Base-by-base conservation (phyloP, 2,329 filamentous ascomycete genomes). In the Phialophora verrucosa region DNA sequence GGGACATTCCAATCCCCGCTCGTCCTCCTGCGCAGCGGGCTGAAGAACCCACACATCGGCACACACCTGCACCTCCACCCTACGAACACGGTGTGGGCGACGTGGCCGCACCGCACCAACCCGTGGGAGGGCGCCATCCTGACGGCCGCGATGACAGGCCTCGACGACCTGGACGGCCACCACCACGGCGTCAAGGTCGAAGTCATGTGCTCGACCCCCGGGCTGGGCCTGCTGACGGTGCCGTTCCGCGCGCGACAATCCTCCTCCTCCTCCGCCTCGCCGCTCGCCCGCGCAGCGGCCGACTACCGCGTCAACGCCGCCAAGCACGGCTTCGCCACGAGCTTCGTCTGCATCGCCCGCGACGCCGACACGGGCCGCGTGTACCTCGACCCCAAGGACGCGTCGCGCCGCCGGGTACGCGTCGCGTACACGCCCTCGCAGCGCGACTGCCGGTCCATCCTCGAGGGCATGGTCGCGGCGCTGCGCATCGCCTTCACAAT, bases 151-250 rank as follows among this genome's bases (percentile, higher is more conserved):
- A 89, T 91, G 69, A 87, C 84, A 51, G 88, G 91, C 62, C 92
- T 93, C 72, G 91, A 96, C 70, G 90, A 97, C 72, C 83, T 93
- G 0, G 92, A 97, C 75, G 86, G 87, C 5, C 83, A 88, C 50
- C 92, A 92, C 64, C 92, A 97, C 73, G 94, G 94, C 47, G 84
- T 85, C 57, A 96, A 96, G 77, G 82, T 97, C 31, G 93, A 97
- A 81, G 83, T 88, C 10, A 87, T 87, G 20, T 71, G 64, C 55
- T 42, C 59, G 27, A 59, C 61, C 1, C 66, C 68, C 2, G 66
- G 55, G 10, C 53, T 66, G 23, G 64, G 67, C 20, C 62, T 69
- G 31, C 31, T 65, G 25, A 63, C 53, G 20, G 11, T 64, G 12
- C 85, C 73, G 93, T 95, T 90, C 74, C 92, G 74, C 86, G 49